These are phyloP conservation scores for Apocynum venetum DNA, from an alignment of 257 asterid genomes.

Conservation along the genomic window DNA sequence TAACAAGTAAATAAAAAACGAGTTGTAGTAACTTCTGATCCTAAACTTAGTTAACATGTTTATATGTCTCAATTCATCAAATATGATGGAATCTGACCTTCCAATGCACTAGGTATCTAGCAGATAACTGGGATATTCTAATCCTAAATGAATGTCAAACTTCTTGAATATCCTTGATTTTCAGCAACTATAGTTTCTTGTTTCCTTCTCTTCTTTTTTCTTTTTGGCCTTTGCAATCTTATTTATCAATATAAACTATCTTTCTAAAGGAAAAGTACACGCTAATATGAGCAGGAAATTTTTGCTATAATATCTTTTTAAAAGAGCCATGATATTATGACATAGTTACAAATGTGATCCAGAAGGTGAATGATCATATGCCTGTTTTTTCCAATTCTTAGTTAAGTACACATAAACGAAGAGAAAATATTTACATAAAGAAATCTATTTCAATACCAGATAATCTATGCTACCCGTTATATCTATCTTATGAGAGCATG, in stretches of 20 bases:
- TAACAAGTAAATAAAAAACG: no score
- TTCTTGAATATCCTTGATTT: neutral
- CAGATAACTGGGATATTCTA: no score
- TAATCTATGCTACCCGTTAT: neutral
- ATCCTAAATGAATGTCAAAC: neutral
- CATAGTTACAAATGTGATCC: neutral
- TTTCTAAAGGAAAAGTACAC: neutral
- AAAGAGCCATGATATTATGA: neutral
- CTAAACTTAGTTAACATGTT: neutral
- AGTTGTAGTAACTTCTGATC: neutral
- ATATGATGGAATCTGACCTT: neutral
- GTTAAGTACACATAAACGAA: neutral
- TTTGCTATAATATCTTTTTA: neutral
- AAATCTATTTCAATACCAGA: neutral
- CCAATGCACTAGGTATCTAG: no score
- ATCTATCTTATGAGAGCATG: slow-evolving; percentile 5
- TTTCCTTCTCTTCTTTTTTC: neutral
- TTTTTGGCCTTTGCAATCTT: neutral
- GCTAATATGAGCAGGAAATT: no score
- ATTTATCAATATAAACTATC: neutral
- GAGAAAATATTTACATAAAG: neutral
- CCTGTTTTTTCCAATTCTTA: neutral
- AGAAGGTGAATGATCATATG: neutral
- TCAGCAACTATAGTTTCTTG: neutral
- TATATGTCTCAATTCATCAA: neutral